These are phyloP conservation scores for Brassica rapa DNA, from an alignment of 345 rosid genomes.

Conservation along the genomic window DNA sequence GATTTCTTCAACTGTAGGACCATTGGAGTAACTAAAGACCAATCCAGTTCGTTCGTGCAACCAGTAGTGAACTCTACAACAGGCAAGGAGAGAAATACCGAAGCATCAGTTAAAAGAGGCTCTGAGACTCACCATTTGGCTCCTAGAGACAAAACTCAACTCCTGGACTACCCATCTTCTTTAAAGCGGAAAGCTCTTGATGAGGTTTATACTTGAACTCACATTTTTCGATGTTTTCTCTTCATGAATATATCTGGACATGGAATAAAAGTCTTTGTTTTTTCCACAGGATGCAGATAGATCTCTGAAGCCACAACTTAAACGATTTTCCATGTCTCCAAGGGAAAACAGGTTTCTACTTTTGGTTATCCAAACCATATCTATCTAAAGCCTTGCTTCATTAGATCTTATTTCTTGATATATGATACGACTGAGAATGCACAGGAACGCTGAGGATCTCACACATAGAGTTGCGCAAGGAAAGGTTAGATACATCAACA, in stretches of 20 bases:
- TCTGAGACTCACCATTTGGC: conserved; percentile 35
- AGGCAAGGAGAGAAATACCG: conserved; percentile 42
- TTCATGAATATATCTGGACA: neutral
- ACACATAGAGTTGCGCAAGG: conserved; percentile 16
- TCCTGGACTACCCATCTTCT: conserved; percentile 42
- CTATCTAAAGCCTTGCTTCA: neutral
- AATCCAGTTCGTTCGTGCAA: conserved; percentile 36
- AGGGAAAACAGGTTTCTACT: conserved; percentile 59
- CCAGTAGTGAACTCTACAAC: conserved; percentile 38
- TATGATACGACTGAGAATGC: conserved; percentile 8
- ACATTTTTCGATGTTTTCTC: neutral
- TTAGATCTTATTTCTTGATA: neutral
- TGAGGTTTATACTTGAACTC: conserved; percentile 43
- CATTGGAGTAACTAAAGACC: conserved; percentile 42
- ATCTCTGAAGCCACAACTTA: conserved; percentile 50
- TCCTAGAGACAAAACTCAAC: conserved; percentile 42
- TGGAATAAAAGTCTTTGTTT: neutral
- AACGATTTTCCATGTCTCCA: conserved; percentile 62
- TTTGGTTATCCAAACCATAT: conserved; percentile 6
- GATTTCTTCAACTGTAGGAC: conserved; percentile 47
- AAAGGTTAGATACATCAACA: conserved; percentile 47
- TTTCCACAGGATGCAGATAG: conserved; percentile 53
- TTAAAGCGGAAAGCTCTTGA: conserved; percentile 70
- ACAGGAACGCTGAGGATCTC: conserved; percentile 33
- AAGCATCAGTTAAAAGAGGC: conserved; percentile 33